Evolutionary conservation across 495 filamentous ascomycete genomes (phyloP).

Genomic region (Penicillium psychrofluorescens): DNA sequence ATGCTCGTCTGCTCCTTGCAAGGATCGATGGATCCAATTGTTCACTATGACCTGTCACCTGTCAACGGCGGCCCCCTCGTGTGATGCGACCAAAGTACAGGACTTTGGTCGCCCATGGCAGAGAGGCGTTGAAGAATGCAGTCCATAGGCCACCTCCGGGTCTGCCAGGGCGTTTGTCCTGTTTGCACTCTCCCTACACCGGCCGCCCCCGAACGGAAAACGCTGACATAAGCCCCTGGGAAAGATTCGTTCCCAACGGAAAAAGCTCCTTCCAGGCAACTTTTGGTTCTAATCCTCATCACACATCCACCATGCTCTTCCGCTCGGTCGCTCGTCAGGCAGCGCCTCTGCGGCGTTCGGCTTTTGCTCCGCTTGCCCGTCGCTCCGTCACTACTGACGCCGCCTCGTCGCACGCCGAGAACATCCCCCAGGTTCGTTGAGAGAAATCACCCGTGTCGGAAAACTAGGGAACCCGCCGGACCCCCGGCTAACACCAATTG

Average conservation of each 20-base stretch:
- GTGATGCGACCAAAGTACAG: neutral
- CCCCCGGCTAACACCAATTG: conserved; percentile 19
- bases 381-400: conserved; percentile 90
- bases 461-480: conserved; percentile 7
- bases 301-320: conserved; percentile 35
- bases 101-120: no score
- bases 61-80: no score
- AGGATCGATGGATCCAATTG: conserved; percentile 26
- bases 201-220: conserved; percentile 26
- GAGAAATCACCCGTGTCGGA: conserved; percentile 40
- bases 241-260: conserved; percentile 40
- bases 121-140: no score
- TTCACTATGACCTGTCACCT: conserved; percentile 2
- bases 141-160: conserved; percentile 8
- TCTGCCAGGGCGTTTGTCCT: conserved; percentile 9
- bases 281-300: conserved; percentile 16
- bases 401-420: conserved; percentile 82
- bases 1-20: conserved; percentile 2
- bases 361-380: conserved; percentile 48
- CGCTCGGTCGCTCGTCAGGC: conserved; percentile 37
- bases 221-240: conserved; percentile 25
- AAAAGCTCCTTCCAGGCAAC: conserved; percentile 13
- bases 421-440: conserved; percentile 61
- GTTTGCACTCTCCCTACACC: conserved; percentile 30
- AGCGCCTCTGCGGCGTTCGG: conserved; percentile 47